Base-by-base conservation (phyloP, 805 yeast species). In the Sporopachydermia lactativora region DNA sequence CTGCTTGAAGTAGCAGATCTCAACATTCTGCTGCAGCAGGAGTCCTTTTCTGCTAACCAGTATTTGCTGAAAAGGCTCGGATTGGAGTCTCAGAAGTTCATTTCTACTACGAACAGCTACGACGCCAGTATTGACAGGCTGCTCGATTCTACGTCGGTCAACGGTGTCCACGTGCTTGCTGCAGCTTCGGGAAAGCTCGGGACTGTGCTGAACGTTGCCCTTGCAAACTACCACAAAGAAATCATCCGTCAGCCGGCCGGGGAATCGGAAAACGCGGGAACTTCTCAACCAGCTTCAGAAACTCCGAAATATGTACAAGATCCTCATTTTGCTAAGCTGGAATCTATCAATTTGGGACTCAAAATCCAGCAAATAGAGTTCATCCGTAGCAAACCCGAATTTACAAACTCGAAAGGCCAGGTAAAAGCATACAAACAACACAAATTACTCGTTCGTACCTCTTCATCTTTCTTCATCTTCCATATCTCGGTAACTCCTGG, bases 71-170 rank as follows among this genome's bases (percentile, higher is more conserved):
- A 8, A 24, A 24, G n/a, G 31, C 31, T 24, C 8, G 13, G n/a
- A n/a, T n/a, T 8, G 31, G 31, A 24, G n/a, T 24, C 31, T 8
- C 8, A n/a, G n/a, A 24, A 24, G 31, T 24, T 24, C 31, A 24
- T 8, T 24, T 24, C 31, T 24, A 24, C n/a, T 8, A n/a, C 8
- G 8, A n/a, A 24, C n/a, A 24, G 31, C 31, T 24, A 24, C n/a
- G 31, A 24, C n/a, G 31, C 31, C 31, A 24, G 31, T 24, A 24
- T 24, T n/a, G 31, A n/a, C 8, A 24, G 31, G n/a, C n/a, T 24
- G 31, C n/a, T 24, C 8, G n/a, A 8, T 8, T 8, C 31, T 24
- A 24, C n/a, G n/a, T 8, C 31, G 8, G n/a, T 24, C 8, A n/a
- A 24, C n/a, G 31, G 31, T 8, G n/a, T 24, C n/a, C 13, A 24